Evolutionary conservation across 1,284 basidiomycete genomes (phyloP).

Genomic region (Inonotus obliquus): DNA sequence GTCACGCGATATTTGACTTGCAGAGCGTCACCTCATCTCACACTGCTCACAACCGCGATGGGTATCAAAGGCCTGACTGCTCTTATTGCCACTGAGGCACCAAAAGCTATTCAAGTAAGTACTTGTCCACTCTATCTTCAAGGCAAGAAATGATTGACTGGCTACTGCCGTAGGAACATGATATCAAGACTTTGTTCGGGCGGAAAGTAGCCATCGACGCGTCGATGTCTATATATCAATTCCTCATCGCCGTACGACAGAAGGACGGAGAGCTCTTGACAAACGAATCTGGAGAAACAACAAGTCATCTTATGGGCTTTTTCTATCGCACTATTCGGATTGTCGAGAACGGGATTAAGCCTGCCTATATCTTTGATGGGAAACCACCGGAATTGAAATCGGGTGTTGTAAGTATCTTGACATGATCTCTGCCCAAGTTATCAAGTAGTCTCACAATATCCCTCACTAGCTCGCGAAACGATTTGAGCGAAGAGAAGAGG

Average conservation of each 20-base stretch:
- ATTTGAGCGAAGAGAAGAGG: slow-evolving; percentile 87
- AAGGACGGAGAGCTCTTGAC: slow-evolving; percentile 96
- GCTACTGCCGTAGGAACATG: slow-evolving; percentile 58
- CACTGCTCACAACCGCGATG: slow-evolving; percentile 38
- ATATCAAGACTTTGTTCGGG: slow-evolving; percentile 96
- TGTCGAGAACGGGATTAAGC: slow-evolving; percentile 99
- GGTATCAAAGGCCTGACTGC: slow-evolving; percentile 93
- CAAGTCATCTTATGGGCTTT: slow-evolving; percentile 97
- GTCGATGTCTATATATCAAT: slow-evolving; percentile 94
- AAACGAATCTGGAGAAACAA: slow-evolving; percentile 95
- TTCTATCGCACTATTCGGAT: slow-evolving; percentile 98
- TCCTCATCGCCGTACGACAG: slow-evolving; percentile 96
- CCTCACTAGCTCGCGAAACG: slow-evolving; percentile 79
- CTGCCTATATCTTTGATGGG: slow-evolving; percentile 97
- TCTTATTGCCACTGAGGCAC: slow-evolving; percentile 86
- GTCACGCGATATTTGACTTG: not conserved
- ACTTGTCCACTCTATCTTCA: slow-evolving; percentile 7
- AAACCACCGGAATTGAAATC: slow-evolving; percentile 97
- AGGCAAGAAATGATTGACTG: not conserved
- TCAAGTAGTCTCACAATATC: not conserved
- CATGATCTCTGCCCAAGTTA: slow-evolving; percentile 1
- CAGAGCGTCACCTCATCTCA: not conserved
- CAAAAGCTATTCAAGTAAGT: slow-evolving; percentile 64
- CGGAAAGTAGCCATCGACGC: slow-evolving; percentile 99
- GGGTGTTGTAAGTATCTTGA: slow-evolving; percentile 73